These are phyloP conservation scores for Monilinia fructigena DNA, from an alignment of 2,329 filamentous ascomycete genomes.

Conservation along the genomic window DNA sequence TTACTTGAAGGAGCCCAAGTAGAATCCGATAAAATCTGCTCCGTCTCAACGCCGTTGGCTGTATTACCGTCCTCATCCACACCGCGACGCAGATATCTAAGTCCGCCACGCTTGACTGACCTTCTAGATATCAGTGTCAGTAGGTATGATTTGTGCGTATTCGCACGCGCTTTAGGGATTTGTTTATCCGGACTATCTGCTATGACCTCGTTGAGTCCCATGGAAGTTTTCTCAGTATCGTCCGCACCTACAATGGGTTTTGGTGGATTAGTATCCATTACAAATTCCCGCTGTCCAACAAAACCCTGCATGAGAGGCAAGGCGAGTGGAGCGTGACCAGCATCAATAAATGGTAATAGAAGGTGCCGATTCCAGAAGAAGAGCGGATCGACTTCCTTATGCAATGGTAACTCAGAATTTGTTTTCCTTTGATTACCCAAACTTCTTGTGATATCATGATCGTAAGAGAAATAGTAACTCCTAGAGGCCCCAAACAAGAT, in stretches of 20 bases:
- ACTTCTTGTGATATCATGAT: conserved; percentile 81
- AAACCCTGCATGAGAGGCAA: conserved; percentile 93
- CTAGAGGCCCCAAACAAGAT: conserved; percentile 77
- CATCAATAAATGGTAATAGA: conserved; percentile 68
- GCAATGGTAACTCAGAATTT: conserved; percentile 58
- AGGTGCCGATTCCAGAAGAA: conserved; percentile 93
- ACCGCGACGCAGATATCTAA: conserved; percentile 86
- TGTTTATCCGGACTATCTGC: conserved; percentile 30
- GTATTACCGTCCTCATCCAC: conserved; percentile 85
- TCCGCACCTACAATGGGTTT: conserved; percentile 50
- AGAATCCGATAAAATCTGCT: conserved; percentile 80
- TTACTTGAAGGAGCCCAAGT: conserved; percentile 62
- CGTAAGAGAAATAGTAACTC: conserved; percentile 95
- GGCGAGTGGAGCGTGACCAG: conserved; percentile 67
- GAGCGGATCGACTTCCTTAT: conserved; percentile 69
- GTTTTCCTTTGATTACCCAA: conserved; percentile 46
- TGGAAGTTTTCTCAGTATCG: conserved; percentile 45
- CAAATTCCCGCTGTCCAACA: conserved; percentile 80
- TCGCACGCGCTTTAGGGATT: conserved; percentile 24
- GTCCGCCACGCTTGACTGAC: conserved; percentile 79
- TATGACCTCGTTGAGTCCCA: conserved; percentile 44
- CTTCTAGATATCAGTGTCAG: conserved; percentile 91
- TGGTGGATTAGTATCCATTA: conserved; percentile 60
- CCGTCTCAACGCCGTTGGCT: conserved; percentile 91
- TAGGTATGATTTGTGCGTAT: conserved; percentile 44